Evolutionary conservation across 2,329 filamentous ascomycete genomes (phyloP), one percentile per base, ranked within the genome.

Genomic region (Plenodomus lindquistii): DNA sequence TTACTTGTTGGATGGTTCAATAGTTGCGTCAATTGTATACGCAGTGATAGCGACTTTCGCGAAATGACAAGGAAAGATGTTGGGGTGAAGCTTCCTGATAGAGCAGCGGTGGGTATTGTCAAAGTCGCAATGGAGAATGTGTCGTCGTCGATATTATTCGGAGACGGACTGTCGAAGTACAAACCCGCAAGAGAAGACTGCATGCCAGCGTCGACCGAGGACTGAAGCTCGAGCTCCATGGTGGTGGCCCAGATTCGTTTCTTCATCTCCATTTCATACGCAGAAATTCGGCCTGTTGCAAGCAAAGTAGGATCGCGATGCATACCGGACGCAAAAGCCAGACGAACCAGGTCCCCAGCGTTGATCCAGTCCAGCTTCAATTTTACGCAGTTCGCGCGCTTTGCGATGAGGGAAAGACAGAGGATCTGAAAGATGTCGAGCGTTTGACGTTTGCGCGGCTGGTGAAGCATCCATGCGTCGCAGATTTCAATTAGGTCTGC

Each of bases 181-280:
- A 75, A 51, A 1, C 63, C 62, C 39, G 66, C 72, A 1, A 73
- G 62, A 1, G 71, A 67, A 4, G 75, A 73, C 2, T 79, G 76
- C 69, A 84, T 79, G 1, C 82, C 82, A 11, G 75, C 73, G 51
- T 84, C 80, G 13, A 84, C 67, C 1, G 80, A 79, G 0, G 79
- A 74, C 55, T 84, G 81, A 2, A 83, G 62, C 46, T 85, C 81
- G 20, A 84, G 65, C 55, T 85, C 81, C 9, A 80, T 66, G 9
- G 83, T 79, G 1, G 81, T 82, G 2, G 73, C 74, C 82, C 82
- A 85, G 2, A 85, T 67, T 37, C 82, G 74, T 43, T 79, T 74
- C 42, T 81, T 76, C 76, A 81, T 78, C 48, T 81, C 77, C 44
- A 77, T 75, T 35, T 81, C 77, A 22, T 79, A 78, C 2, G 71